Evolutionary conservation across 192 early-diverging fungal genomes (phyloP).

Genomic region (Dissophora globulifera): DNA sequence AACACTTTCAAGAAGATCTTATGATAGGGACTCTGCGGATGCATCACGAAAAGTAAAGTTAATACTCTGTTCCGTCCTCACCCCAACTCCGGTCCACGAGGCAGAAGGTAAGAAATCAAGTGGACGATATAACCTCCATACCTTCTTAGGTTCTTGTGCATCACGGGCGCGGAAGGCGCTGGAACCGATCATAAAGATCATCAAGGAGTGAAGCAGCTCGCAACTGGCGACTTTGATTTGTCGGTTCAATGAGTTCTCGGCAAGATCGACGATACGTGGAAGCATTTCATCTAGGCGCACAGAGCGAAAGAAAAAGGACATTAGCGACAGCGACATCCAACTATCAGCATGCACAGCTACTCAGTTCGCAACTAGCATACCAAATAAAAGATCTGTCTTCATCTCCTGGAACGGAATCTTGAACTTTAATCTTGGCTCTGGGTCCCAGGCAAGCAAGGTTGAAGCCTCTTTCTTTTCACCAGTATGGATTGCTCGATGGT

Average conservation of each 20-base stretch:
- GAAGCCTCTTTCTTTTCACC: constrained; percentile 16
- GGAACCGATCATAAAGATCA: constrained; percentile 81
- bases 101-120: too few species aligned
- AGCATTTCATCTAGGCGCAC: constrained; percentile 78
- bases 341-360: background rate
- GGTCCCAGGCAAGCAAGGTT: constrained; percentile 74
- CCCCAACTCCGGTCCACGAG: too few species aligned
- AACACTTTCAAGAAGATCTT: constrained; percentile 73
- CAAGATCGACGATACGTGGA: constrained; percentile 79
- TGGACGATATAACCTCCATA: constrained; percentile 1
- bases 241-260: constrained; percentile 76
- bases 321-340: too few species aligned
- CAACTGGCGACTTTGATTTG: constrained; percentile 80
- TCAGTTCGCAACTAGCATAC: constrained; percentile 46
- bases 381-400: constrained; percentile 71
- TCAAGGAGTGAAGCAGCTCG: constrained; percentile 76
- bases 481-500: background rate
- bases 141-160: constrained; percentile 50
- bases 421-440: constrained; percentile 65
- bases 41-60: too few species aligned
- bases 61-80: too few species aligned
- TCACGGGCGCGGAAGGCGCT: constrained; percentile 65
- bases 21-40: constrained; percentile 66
- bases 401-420: constrained; percentile 75
- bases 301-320: background rate